Percentiles rank a stretch among this genome's conserved stretches.
Evolutionary conservation across 176 grass and related monocot species (phyloP).

Genomic region (Oryza glaberrima): DNA sequence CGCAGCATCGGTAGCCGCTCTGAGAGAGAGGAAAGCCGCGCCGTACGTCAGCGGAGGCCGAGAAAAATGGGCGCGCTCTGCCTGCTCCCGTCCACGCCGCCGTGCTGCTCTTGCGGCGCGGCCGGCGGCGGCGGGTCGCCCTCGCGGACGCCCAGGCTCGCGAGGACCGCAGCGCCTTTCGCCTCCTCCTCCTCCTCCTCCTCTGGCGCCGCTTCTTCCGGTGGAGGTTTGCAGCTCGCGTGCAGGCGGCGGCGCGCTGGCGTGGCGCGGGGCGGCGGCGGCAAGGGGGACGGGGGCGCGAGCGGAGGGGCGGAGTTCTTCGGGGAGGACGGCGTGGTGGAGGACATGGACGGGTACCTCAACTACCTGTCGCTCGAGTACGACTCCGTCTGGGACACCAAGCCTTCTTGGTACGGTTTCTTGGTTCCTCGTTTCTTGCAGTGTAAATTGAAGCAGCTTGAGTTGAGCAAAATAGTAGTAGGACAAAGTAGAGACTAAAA

Average conservation of each 20-base stretch:
- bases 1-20: constrained; percentile 16
- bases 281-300: constrained; percentile 12
- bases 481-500: neutral
- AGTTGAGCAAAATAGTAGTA: neutral
- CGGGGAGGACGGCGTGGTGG: constrained; percentile 75
- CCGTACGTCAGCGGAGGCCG: neutral
- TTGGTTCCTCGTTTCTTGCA: neutral
- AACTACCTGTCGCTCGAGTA: constrained; percentile 95
- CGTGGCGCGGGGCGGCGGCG: constrained; percentile 12
- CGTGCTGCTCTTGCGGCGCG: constrained; percentile 23
- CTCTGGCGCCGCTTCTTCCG: neutral
- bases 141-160: constrained; percentile 2
- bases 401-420: constrained; percentile 75
- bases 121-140: neutral
- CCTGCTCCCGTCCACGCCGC: constrained; percentile 40
- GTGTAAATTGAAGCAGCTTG: neutral
- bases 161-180: neutral
- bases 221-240: neutral
- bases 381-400: constrained; percentile 97
- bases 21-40: neutral
- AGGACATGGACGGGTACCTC: constrained; percentile 96
- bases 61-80: constrained; percentile 57
- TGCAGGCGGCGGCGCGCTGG: neutral
- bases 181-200: neutral
- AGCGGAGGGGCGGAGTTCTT: constrained; percentile 56